Evolutionary conservation across 306 rosid genomes (phyloP).

Genomic region (Prunus dulcis): DNA sequence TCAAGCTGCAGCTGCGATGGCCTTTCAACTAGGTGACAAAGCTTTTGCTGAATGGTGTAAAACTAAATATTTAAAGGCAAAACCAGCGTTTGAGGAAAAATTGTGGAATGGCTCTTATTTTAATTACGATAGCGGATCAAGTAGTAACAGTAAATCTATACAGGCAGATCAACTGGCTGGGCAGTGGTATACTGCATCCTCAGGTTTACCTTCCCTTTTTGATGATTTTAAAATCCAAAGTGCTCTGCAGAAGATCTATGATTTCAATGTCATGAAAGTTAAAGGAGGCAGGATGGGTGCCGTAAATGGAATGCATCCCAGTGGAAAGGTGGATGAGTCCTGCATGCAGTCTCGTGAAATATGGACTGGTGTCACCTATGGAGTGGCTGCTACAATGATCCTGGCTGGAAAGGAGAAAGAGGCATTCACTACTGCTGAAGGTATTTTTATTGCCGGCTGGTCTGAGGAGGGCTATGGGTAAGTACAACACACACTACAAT

Average conservation of each 20-base stretch:
- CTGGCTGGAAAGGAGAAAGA: constrained; percentile 91
- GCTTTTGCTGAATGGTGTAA: constrained; percentile 86
- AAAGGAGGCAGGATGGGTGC: constrained; percentile 98
- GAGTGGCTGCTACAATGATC: constrained; percentile 91
- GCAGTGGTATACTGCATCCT: constrained; percentile 98
- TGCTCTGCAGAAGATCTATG: constrained; percentile 72
- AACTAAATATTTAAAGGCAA: constrained; percentile 78
- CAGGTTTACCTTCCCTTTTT: constrained; percentile 80
- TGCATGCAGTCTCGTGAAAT: constrained; percentile 99
- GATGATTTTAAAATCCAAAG: constrained; percentile 73
- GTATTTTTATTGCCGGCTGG: constrained; percentile 91
- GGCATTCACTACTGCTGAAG: constrained; percentile 88
- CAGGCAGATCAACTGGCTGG: constrained; percentile 98
- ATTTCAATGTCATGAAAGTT: constrained; percentile 90
- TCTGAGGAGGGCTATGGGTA: constrained; percentile 98
- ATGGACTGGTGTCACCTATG: constrained; percentile 97
- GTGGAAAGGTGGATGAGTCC: constrained; percentile 92
- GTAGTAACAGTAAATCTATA: constrained; percentile 86
- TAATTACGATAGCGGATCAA: constrained; percentile 90
- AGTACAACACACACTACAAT: constrained; percentile 19
- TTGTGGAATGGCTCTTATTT: constrained; percentile 98
- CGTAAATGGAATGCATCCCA: constrained; percentile 96
- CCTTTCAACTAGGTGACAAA: constrained; percentile 69
- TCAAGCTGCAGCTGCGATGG: constrained; percentile 99
- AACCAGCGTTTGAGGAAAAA: constrained; percentile 76